A percentile compares a stretch with the other conserved stretches of the same genome.
These are phyloP conservation scores for Epichloe scottii DNA, from an alignment of 2,329 filamentous ascomycete genomes.

Conservation along the genomic window DNA sequence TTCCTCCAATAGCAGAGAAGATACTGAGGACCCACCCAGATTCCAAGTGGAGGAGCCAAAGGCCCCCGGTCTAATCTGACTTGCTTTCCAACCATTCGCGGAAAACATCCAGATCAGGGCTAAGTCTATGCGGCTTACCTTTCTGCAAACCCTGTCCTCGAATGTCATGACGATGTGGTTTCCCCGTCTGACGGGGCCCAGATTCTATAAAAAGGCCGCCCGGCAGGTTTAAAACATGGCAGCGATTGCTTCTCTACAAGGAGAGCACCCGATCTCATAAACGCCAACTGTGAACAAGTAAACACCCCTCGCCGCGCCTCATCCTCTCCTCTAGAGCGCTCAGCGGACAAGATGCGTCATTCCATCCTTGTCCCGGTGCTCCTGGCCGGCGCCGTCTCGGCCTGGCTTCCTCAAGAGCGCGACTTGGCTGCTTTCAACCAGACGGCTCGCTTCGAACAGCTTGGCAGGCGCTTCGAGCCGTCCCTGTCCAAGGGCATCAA, in stretches of 20 bases:
- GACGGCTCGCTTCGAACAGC: constrained; percentile 17
- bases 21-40: too few species aligned
- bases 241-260: too few species aligned
- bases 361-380: constrained; percentile 13
- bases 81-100: neutral
- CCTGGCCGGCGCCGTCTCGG: constrained; percentile 11
- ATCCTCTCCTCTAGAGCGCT: too few species aligned
- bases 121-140: too few species aligned
- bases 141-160: neutral
- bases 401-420: constrained; percentile 19
- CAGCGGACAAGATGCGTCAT: constrained; percentile 10
- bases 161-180: neutral
- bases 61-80: too few species aligned
- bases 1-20: too few species aligned
- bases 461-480: constrained; percentile 20
- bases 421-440: constrained; percentile 21
- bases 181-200: too few species aligned
- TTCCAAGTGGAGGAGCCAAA: too few species aligned
- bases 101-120: neutral
- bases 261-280: too few species aligned
- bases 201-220: neutral
- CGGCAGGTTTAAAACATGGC: too few species aligned
- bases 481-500: constrained; percentile 10
- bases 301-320: too few species aligned
- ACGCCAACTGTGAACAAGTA: neutral